These are phyloP conservation scores for Chrysoporthe cubensis DNA, from an alignment of 2,329 filamentous ascomycete genomes.

Conservation along the genomic window DNA sequence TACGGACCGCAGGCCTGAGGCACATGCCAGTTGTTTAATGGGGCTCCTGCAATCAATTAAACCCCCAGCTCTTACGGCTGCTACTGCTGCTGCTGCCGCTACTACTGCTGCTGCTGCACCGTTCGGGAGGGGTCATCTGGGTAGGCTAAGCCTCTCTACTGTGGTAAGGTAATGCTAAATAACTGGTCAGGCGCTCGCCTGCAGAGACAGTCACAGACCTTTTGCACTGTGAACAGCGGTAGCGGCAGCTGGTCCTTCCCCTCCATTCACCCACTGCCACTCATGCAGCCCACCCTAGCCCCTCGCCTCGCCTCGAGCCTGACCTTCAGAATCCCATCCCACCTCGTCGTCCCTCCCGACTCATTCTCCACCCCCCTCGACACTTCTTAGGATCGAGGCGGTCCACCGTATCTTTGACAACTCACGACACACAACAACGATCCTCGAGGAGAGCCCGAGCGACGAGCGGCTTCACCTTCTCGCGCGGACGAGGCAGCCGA, in stretches of 20 bases:
- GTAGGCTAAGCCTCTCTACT: background rate
- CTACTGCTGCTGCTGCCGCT: background rate
- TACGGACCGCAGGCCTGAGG: background rate
- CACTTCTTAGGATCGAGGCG: background rate
- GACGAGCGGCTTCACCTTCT: background rate
- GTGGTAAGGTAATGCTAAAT: background rate
- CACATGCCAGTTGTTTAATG: slow-evolving; percentile 9
- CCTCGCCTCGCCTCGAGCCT: background rate
- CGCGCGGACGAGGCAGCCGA: background rate
- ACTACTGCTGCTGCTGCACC: background rate
- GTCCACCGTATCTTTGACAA: slow-evolving; percentile 5
- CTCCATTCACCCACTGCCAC: background rate
- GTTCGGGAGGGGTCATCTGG: background rate
- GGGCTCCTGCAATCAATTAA: slow-evolving; percentile 10
- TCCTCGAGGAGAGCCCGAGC: background rate
- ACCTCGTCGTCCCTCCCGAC: background rate
- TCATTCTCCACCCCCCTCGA: background rate
- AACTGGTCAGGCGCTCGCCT: background rate
- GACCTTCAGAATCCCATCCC: slow-evolving; percentile 1
- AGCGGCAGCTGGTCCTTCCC: background rate
- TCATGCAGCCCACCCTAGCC: background rate
- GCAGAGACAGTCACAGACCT: background rate
- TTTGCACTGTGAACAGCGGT: background rate
- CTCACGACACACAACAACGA: background rate
- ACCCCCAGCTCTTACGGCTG: background rate